phyloP scores from a whole-genome alignment of 2,329 filamentous ascomycete genomes.

The Periconia digitata region DNA sequence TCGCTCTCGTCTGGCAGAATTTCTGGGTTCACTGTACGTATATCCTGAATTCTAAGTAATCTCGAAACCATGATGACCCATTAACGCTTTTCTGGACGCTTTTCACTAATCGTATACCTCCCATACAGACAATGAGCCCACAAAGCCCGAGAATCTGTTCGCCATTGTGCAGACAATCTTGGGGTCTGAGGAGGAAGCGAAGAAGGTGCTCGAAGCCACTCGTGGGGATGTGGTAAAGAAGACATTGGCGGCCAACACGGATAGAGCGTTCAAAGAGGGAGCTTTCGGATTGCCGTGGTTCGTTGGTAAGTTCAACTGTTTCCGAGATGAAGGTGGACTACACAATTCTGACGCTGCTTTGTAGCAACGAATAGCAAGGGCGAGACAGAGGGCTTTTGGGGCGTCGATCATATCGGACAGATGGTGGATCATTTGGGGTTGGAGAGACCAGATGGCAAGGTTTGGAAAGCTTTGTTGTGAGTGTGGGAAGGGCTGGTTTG shows the following conservation, averaged over 20 bases:
- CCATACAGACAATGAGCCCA: conserved; percentile 47
- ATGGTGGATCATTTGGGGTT: conserved; percentile 56
- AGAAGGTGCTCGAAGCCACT: conserved; percentile 44
- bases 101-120: no score
- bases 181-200: conserved; percentile 48
- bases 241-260: conserved; percentile 52
- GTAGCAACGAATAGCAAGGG: conserved; percentile 57
- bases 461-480: conserved; percentile 44
- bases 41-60: no score
- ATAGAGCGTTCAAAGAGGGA: conserved; percentile 54
- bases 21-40: conserved; percentile 57
- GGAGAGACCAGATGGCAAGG: conserved; percentile 42
- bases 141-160: conserved; percentile 48
- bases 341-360: conserved; percentile 5
- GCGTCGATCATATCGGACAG: conserved; percentile 61
- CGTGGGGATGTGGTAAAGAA: conserved; percentile 50
- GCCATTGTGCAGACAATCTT: conserved; percentile 50
- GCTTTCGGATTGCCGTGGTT: conserved; percentile 66
- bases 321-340: background rate
- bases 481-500: no score
- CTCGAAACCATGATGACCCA: no score
- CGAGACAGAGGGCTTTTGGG: conserved; percentile 59
- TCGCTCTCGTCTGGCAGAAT: conserved; percentile 53
- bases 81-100: no score
- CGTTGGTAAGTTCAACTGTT: conserved; percentile 33